phyloP scores from a whole-genome alignment of 306 rosid species.

The Hippophae tibetana region DNA sequence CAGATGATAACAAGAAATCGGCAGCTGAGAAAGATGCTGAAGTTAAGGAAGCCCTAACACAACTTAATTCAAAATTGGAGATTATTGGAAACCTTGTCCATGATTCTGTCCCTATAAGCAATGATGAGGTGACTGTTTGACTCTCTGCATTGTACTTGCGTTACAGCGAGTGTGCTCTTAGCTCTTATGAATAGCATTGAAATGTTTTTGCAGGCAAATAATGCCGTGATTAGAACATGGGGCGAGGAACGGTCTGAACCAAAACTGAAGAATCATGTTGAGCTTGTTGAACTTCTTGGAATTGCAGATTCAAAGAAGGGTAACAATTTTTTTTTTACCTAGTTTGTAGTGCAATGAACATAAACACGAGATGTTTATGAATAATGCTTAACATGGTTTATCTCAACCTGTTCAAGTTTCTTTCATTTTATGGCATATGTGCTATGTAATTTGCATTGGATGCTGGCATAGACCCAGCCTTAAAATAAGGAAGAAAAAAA shows the following conservation, averaged over 20 bases:
- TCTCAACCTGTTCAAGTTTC: too few species aligned
- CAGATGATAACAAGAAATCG: conserved; percentile 49
- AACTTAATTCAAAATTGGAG: conserved; percentile 58
- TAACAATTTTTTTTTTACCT: conserved; percentile 5
- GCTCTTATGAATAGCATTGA: neutral
- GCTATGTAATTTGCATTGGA: too few species aligned
- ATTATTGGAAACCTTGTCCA: conserved; percentile 81
- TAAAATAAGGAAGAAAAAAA: too few species aligned
- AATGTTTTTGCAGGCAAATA: conserved; percentile 45
- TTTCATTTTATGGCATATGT: too few species aligned
- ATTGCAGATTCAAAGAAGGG: conserved; percentile 74
- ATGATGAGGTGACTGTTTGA: conserved; percentile 57
- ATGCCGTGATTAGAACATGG: conserved; percentile 67
- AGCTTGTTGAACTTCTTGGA: conserved; percentile 71
- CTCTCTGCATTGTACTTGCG: neutral
- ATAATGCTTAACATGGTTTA: too few species aligned
- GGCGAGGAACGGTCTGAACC: conserved; percentile 78
- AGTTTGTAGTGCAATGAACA: too few species aligned
- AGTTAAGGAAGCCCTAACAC: conserved; percentile 41
- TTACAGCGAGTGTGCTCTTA: neutral
- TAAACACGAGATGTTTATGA: too few species aligned
- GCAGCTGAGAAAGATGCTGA: conserved; percentile 71
- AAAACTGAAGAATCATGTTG: conserved; percentile 79
- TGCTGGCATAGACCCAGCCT: too few species aligned
- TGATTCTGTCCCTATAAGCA: conserved; percentile 67